These are phyloP conservation scores for Kalaharituber pfeilii DNA, from an alignment of 2,329 filamentous ascomycete genomes.

Conservation along the genomic window DNA sequence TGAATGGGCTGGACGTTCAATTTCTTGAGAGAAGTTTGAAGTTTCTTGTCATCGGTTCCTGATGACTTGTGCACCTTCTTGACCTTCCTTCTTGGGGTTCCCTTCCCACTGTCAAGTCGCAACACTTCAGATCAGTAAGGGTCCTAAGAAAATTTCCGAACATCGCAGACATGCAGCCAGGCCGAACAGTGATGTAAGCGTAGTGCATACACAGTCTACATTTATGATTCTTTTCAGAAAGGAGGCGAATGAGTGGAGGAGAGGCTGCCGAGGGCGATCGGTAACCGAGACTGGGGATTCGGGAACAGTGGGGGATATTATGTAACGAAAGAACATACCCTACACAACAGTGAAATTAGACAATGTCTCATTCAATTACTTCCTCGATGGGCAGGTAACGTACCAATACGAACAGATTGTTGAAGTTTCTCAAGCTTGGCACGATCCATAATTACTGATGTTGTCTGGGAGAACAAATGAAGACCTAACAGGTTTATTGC, in stretches of 20 bases:
- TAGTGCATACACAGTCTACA: constrained; percentile 14
- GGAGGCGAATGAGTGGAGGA: too few relatives aligned
- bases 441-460: constrained; percentile 35
- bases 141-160: constrained; percentile 7
- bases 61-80: constrained; percentile 93
- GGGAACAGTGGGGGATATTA: constrained; percentile 6
- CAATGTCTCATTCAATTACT: neutral
- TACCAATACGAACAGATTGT: constrained; percentile 46
- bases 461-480: constrained; percentile 8
- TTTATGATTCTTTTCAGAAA: too few relatives aligned
- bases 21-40: constrained; percentile 94
- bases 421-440: constrained; percentile 47
- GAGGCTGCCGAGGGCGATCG: neutral
- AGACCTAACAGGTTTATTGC: neutral
- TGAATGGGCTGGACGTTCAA: constrained; percentile 99
- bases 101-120: constrained; percentile 56
- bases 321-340: constrained; percentile 2
- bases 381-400: constrained; percentile 22
- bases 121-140: neutral
- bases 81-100: constrained; percentile 90
- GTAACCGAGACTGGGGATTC: neutral
- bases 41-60: constrained; percentile 98
- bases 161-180: neutral
- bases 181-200: neutral
- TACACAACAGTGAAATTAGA: constrained; percentile 6